Evolutionary conservation across 2,329 filamentous ascomycete species (phyloP).

Genomic region (Cladophialophora chaetospira): DNA sequence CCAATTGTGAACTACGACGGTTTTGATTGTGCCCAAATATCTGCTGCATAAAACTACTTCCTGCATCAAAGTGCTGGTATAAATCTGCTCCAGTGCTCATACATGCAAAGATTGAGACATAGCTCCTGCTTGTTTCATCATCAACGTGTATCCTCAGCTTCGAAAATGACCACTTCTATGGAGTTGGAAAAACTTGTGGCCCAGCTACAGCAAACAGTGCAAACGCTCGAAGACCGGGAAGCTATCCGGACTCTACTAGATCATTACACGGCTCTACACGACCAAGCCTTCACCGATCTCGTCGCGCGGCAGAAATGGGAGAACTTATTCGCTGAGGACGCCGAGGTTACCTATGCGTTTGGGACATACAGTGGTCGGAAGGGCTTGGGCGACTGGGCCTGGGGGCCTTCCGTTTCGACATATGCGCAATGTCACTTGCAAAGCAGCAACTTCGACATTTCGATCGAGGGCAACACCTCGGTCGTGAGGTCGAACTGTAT

Average conservation of each 20-base stretch:
- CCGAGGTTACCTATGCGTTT: conserved; percentile 15
- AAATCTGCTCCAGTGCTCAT: no score
- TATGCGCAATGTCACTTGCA: conserved; percentile 18
- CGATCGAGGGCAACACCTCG: conserved; percentile 6
- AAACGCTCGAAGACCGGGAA: no score
- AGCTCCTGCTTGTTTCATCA: no score
- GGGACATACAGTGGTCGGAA: conserved; percentile 15
- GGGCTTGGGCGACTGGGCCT: conserved; percentile 17
- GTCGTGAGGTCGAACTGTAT: conserved; percentile 22
- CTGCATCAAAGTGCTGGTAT: no score
- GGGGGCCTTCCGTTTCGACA: conserved; percentile 8
- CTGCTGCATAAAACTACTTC: no score
- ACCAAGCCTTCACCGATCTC: conserved; percentile 17
- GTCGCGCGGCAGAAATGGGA: conserved; percentile 19
- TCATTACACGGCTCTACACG: conserved; percentile 22
- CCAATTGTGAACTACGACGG: no score
- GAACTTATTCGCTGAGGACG: conserved; percentile 17
- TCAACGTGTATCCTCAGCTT: no score
- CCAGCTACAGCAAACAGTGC: no score
- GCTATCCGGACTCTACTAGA: conserved; percentile 20
- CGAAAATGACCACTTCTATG: no score
- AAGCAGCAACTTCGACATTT: conserved; percentile 20
- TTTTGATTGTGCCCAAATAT: no score
- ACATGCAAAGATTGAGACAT: no score
- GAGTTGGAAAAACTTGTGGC: no score